Percentiles rank a stretch among this genome's conserved stretches.
These are phyloP conservation scores for Talaromyces sp. DNA, from an alignment of 2,329 filamentous ascomycete species.

Conservation along the genomic window DNA sequence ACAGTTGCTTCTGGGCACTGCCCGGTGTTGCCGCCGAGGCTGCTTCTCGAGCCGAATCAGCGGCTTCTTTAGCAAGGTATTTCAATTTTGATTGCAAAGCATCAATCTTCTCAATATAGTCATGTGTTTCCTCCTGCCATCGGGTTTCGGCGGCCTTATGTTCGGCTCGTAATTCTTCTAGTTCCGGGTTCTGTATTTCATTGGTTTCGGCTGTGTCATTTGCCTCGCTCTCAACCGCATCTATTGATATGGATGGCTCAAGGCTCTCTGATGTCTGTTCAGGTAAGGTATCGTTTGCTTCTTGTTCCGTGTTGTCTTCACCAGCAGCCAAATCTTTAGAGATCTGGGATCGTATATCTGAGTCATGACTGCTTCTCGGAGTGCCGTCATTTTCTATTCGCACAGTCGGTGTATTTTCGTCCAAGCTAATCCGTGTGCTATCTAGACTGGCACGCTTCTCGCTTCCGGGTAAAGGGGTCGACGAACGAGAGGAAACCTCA, in stretches of 20 bases:
- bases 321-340: constrained; percentile 21
- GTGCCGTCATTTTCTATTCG: constrained; percentile 12
- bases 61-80: constrained; percentile 75
- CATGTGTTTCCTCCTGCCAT: constrained; percentile 76
- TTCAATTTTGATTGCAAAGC: constrained; percentile 85
- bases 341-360: constrained; percentile 15
- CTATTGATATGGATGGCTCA: background rate
- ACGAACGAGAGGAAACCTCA: constrained; percentile 45
- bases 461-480: constrained; percentile 46
- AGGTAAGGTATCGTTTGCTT: background rate
- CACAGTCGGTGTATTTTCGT: constrained; percentile 16
- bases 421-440: constrained; percentile 17
- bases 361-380: constrained; percentile 27
- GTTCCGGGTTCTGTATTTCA: constrained; percentile 9
- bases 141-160: constrained; percentile 50
- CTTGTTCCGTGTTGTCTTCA: background rate
- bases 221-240: background rate
- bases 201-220: background rate
- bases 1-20: constrained; percentile 69
- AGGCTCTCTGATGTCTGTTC: constrained; percentile 1
- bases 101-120: constrained; percentile 84
- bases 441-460: constrained; percentile 36
- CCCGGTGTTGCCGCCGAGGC: constrained; percentile 59
- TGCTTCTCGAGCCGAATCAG: constrained; percentile 67
- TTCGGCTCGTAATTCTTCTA: constrained; percentile 46